phyloP scores from a whole-genome alignment of 1,284 basidiomycete genomes.

The Trametes hirsuta region DNA sequence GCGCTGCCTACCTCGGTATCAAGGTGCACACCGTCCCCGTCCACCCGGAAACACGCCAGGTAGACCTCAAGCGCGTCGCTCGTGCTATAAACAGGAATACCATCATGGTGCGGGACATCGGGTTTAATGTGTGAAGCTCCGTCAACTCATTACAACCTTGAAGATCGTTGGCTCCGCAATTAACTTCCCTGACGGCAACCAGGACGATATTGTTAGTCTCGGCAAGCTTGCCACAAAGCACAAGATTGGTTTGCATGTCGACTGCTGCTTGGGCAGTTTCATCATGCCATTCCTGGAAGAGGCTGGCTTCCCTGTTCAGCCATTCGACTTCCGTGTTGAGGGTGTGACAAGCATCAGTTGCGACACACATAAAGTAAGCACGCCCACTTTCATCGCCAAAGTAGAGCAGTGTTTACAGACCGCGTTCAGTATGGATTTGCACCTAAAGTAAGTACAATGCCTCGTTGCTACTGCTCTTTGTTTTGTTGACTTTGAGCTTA shows the following conservation, averaged over 20 bases:
- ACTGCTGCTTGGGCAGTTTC: slow-evolving; percentile 92
- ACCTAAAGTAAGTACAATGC: slow-evolving; percentile 63
- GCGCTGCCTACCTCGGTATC: slow-evolving; percentile 87
- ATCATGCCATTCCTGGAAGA: slow-evolving; percentile 88
- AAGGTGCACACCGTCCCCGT: slow-evolving; percentile 91
- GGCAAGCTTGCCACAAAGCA: slow-evolving; percentile 76
- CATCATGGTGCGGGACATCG: slow-evolving; percentile 59
- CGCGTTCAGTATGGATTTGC: slow-evolving; percentile 73
- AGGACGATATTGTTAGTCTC: slow-evolving; percentile 88
- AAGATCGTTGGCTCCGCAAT: slow-evolving; percentile 86
- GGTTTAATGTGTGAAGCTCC: neutral
- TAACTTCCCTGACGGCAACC: slow-evolving; percentile 91
- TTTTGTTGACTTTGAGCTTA: slow-evolving; percentile 34
- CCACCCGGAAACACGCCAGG: slow-evolving; percentile 81
- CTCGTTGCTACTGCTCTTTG: neutral
- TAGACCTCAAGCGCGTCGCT: slow-evolving; percentile 75
- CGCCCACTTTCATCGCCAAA: neutral
- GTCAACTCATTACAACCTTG: neutral
- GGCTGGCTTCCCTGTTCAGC: slow-evolving; percentile 43
- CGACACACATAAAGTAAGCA: slow-evolving; percentile 85
- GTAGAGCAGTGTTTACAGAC: slow-evolving; percentile 1
- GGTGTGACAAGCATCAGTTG: slow-evolving; percentile 92
- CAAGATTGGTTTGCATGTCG: slow-evolving; percentile 90
- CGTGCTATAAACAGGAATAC: slow-evolving; percentile 88
- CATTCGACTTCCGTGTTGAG: slow-evolving; percentile 87